Base-by-base conservation (phyloP, 2,329 filamentous ascomycete species). In the Fusarium sp. region DNA sequence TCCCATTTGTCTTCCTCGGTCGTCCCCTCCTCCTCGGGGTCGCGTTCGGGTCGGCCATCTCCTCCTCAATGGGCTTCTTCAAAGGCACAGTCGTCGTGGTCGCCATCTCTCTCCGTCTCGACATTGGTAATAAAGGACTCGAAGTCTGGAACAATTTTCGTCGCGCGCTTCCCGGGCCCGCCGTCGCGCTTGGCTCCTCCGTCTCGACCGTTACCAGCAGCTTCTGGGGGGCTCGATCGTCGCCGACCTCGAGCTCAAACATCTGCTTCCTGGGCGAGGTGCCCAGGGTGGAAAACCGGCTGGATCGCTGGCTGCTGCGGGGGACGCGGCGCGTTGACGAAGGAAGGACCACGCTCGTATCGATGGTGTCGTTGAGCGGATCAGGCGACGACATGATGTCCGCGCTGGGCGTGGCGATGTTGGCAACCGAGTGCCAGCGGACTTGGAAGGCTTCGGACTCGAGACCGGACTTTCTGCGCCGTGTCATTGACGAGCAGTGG, bases 191-290 rank as follows among this genome's bases (percentile, higher is more conserved):
- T 64, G 81, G 77, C 60, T 81, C 75, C 1, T 86, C 85, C 3
- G 87, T 85, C 78, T 90, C 88, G 61, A 90, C 87, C 11, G 89
- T 90, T 61, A 90, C 87, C 51, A 84, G 82, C 49, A 90, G 82
- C 66, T 83, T 85, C 78, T 89, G 87, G 4, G 88, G 87, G 55
- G 87, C 84, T 53, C 78, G 79, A 40, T 83, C 82, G 73, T 87
- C 82, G 55, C 88, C 88, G 29, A 88, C 87, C 71, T 90, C 87
- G 36, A 90, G 84, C 78, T 89, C 85, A 70, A 90, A 90, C 51
- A 83, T 89, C 76, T 86, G 88, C 80, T 89, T 90, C 57, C 87
- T 83, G 42, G 89, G 88, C 46, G 88, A 89, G 17, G 70, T 68
- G 40, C 72, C 77, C 64, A 84, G 77, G 35, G 84, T 80, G 24